Evolutionary conservation across 176 grass and related monocot genomes (phyloP), one percentile per base, ranked within the genome.

Genomic region (Eragrostis curvula): DNA sequence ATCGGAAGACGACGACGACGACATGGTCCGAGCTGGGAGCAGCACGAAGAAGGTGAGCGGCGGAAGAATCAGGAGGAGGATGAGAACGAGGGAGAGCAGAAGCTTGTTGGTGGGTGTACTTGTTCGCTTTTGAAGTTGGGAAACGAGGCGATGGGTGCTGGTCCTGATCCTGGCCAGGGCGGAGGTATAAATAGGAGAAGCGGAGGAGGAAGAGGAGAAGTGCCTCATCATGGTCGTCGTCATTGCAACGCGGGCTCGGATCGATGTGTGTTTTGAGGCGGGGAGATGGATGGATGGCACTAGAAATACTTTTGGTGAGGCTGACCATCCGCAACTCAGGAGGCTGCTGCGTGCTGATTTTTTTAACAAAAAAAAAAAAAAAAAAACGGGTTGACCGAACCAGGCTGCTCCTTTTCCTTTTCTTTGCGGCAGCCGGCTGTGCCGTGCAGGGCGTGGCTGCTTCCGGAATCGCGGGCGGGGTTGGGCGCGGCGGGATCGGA

Each of bases 101-200:
- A 58, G 71, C 46, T 45, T 81, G 53, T 20, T 6, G 13, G 13
- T 5, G 7, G 12, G 32, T 36, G 32, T 80, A 63, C 66, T 53
- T 62, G 71, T 30, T 77, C 32, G 23, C 59, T 65, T 64, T 13
- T 48, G 28, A 42, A 15, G 76, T 12, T 1, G 32, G 13, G 36
- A 0, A 0, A 11, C 12, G 3, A 57, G 44, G 3, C 5, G 83
- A 1, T 16, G 56, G 57, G 2, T 29, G 46, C 23, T 36, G 78
- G 10, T 45, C 45, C 16, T 17, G 71, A 76, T 41, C 53, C 30
- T 69, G 79, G 17, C 44, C 55, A 82, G 57, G 21, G 52, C 50
- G 0, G 85, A 48, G 50, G 79, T 78, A 83, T 88, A 88, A 88
- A 88, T 88, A 78, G 80, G 18, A 47, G 64, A 36, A 18, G 73